Conservation (phyloP, 108 stramenopile genomes). For the Nannochloropsis gaditana region DNA sequence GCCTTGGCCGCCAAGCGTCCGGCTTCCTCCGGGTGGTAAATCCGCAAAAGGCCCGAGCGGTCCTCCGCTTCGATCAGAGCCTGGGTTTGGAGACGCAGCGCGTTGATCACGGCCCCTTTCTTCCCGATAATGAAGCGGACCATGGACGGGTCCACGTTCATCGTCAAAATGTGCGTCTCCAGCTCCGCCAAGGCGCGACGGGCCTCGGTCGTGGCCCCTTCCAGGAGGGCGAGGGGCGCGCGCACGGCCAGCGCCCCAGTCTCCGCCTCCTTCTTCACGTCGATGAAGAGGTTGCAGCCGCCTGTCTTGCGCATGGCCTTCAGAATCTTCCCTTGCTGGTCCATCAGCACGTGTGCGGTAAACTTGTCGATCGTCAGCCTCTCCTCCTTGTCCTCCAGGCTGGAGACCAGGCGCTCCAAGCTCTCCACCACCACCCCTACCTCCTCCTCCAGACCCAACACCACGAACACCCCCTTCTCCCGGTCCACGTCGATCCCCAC, state of each 20-base stretch:
- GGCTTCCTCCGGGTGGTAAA: slow-evolving; percentile 2
- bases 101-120: background rate
- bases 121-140: background rate
- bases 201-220: background rate
- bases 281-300: background rate
- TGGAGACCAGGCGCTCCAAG: background rate
- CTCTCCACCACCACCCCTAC: background rate
- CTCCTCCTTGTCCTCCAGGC: slow-evolving; percentile 15
- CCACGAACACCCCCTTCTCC: background rate
- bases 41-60: background rate
- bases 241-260: background rate
- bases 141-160: background rate
- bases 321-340: background rate
- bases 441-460: background rate
- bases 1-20: slow-evolving; percentile 1
- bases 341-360: background rate
- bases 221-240: background rate
- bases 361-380: background rate
- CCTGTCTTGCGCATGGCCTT: background rate
- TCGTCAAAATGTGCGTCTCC: background rate
- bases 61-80: slow-evolving; percentile 5
- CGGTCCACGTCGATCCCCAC: background rate
- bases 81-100: background rate
- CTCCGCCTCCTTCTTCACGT: background rate
- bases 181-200: background rate